Conservation (phyloP, 352 stramenopile species). For the Phytophthora tentaculata region DNA sequence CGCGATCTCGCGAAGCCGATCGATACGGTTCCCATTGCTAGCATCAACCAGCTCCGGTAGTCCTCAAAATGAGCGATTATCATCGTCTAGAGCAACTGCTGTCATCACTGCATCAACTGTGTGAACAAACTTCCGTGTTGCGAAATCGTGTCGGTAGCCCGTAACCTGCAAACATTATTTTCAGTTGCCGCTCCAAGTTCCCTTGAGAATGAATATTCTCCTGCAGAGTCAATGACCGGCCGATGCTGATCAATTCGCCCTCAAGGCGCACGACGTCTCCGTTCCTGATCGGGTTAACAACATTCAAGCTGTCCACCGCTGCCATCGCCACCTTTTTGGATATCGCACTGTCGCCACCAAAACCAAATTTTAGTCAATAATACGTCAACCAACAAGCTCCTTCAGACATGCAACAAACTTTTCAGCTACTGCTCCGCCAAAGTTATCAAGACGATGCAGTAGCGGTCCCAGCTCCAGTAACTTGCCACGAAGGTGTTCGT, state of each 20-base stretch:
- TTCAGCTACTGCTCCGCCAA: slow-evolving; percentile 37
- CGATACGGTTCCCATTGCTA: slow-evolving; percentile 12
- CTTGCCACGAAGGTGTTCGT: not conserved
- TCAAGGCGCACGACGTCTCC: not conserved
- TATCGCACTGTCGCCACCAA: not conserved
- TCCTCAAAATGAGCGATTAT: slow-evolving; percentile 28
- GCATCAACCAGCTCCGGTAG: slow-evolving; percentile 39
- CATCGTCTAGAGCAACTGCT: slow-evolving; percentile 47
- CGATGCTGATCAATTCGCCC: not conserved
- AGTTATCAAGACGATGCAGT: slow-evolving; percentile 1
- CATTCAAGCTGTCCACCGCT: not conserved
- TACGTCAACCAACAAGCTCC: not conserved
- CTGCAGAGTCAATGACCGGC: not conserved
- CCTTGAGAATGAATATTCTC: not conserved
- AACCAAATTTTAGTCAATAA: not conserved
- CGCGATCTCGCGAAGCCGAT: slow-evolving; percentile 19
- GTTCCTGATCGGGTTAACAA: not conserved
- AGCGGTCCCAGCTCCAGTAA: not conserved
- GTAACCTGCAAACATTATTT: not conserved
- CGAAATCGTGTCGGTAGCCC: not conserved
- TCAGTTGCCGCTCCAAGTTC: not conserved
- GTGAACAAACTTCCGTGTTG: slow-evolving; percentile 33
- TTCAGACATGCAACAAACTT: slow-evolving; percentile 34
- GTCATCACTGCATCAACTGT: slow-evolving; percentile 48
- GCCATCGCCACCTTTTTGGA: slow-evolving; percentile 1